Evolutionary conservation across 2,329 filamentous ascomycete genomes (phyloP).

Genomic region (Lojkania enalia): DNA sequence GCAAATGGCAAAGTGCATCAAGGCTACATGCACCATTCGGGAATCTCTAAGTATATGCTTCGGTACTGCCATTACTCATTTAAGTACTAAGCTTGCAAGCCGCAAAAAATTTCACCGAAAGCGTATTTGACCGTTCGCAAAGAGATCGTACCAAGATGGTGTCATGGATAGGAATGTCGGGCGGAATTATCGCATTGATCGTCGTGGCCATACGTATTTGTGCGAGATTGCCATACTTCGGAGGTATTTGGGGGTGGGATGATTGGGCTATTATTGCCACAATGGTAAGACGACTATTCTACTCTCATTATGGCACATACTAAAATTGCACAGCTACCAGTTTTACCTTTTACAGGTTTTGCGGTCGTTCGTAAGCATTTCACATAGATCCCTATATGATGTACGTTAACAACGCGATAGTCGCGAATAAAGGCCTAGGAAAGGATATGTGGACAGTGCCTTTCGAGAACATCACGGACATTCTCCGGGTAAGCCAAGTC

Average conservation of each 20-base stretch:
- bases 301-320: neutral
- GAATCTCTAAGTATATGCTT: conserved; percentile 31
- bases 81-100: conserved; percentile 19
- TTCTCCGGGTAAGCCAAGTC: conserved; percentile 39
- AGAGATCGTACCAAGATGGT: conserved; percentile 42
- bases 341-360: conserved; percentile 24
- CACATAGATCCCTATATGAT: conserved; percentile 7
- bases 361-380: conserved; percentile 16
- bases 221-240: conserved; percentile 40
- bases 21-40: conserved; percentile 24
- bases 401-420: conserved; percentile 8
- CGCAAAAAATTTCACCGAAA: conserved; percentile 47
- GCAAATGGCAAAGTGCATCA: conserved; percentile 25
- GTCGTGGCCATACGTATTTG: conserved; percentile 41
- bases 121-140: conserved; percentile 39
- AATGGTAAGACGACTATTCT: conserved; percentile 40
- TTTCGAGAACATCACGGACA: conserved; percentile 48
- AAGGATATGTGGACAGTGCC: conserved; percentile 56
- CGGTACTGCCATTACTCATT: neutral
- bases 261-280: conserved; percentile 41
- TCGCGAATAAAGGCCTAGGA: conserved; percentile 50
- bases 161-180: conserved; percentile 37
- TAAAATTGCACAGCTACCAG: conserved; percentile 16
- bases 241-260: conserved; percentile 45
- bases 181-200: conserved; percentile 39